Evolutionary conservation across 1,284 basidiomycete species (phyloP), one percentile per base, ranked within the genome.

Genomic region (Rhizopogon hawkerae): DNA sequence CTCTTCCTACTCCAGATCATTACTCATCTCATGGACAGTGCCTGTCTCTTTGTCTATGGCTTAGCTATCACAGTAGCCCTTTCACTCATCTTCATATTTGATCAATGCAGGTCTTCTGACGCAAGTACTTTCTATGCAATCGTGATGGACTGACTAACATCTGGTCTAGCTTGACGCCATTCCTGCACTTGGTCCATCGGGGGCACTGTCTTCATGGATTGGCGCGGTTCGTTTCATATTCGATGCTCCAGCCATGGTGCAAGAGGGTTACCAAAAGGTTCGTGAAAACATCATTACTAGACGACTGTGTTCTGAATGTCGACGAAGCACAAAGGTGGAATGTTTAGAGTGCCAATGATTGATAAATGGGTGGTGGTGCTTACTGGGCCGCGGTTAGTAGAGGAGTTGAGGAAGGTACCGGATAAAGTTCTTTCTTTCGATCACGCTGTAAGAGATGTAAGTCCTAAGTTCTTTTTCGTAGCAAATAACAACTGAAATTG

Each of bases 221-320:
- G 60, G 65, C 2, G 60, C 60, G 2, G 48, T 53, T 23, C 58
- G 57, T 21, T 69, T 63, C 50, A 48, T 69, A 38, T 48, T 53
- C 6, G 54, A 69, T 56, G 64, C 65, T 5, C 58, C 54, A 38
- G 54, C 53, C 16, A 61, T 72, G 57, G 53, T 72, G 2, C 58
- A 68, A 43, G 61, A 69, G 49, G 71, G 70, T 2, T 73, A 72
- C 50, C 59, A 62, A 13, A 62, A 61, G 53, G 70, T 69, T 31
- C 24, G 59, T 57, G 14, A 37, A 11, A 3, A 18, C 57, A 38
- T 29, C 24, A 38, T 43, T 49, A 6, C 24, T 23, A 1, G 36
- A 35, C 14, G 8, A 43, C 6, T 34, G 23, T 37, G 37, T 35
- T 35, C 60, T 67, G 46, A 64, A 47, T 48, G 35, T 39, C 16